phyloP scores from a whole-genome alignment of 176 grass and related monocot genomes.

The Paspalum notatum region DNA sequence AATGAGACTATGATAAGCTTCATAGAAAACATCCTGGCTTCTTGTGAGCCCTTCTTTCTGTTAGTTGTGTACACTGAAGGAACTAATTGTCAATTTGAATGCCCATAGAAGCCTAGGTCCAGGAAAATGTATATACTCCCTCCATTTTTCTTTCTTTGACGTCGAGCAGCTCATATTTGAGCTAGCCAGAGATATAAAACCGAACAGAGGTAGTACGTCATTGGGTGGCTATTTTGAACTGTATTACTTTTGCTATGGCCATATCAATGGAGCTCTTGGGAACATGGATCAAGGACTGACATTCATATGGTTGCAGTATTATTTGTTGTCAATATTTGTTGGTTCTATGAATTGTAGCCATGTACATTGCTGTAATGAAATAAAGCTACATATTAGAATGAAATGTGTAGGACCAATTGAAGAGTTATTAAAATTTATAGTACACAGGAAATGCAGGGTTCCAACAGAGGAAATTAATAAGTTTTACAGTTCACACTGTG shows the following conservation, averaged over 20 bases:
- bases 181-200: too few species aligned
- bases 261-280: slow-evolving; percentile 3
- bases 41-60: neutral
- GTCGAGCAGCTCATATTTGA: too few species aligned
- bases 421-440: slow-evolving; percentile 25
- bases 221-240: neutral
- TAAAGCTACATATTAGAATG: slow-evolving; percentile 5
- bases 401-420: slow-evolving; percentile 16
- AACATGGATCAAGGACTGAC: neutral
- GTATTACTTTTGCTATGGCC: neutral
- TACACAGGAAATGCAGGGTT: neutral
- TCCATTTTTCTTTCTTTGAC: too few species aligned
- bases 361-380: slow-evolving; percentile 10
- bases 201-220: too few species aligned
- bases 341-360: neutral
- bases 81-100: neutral
- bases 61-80: neutral
- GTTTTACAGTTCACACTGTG: neutral
- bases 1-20: neutral
- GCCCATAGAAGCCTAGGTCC: neutral
- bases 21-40: neutral
- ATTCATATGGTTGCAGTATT: slow-evolving; percentile 10
- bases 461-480: neutral
- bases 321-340: neutral
- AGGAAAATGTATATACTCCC: neutral